A percentile compares a stretch with the other conserved stretches of the same genome.
These are phyloP conservation scores for Ophiosphaerella narmari DNA, from an alignment of 2,329 filamentous ascomycete species.

Conservation along the genomic window DNA sequence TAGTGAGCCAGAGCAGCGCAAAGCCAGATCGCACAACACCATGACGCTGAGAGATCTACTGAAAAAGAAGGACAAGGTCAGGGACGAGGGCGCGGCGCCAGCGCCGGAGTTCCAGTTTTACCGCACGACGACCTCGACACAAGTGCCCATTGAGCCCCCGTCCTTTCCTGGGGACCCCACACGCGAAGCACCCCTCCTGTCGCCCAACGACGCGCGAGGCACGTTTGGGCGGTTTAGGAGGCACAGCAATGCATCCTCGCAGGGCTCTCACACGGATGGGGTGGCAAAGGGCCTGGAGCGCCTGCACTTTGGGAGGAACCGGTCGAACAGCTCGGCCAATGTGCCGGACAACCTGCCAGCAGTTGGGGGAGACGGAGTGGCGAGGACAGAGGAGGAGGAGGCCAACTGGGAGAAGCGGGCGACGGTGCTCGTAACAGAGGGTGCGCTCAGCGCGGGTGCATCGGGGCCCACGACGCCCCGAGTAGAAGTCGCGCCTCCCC, in stretches of 20 bases:
- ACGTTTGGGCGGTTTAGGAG: conserved; percentile 40
- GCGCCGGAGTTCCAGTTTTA: conserved; percentile 76
- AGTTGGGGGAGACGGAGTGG: conserved; percentile 59
- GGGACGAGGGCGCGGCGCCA: conserved; percentile 48
- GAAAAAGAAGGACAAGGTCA: conserved; percentile 66
- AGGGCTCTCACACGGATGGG: conserved; percentile 10
- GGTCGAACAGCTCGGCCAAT: conserved; percentile 67
- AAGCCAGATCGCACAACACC: conserved; percentile 28
- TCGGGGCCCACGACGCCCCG: conserved; percentile 38
- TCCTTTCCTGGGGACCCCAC: conserved; percentile 51
- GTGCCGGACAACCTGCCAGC: conserved; percentile 81
- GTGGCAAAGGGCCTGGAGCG: conserved; percentile 56
- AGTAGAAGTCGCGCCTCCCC: conserved; percentile 24
- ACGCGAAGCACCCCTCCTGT: conserved; percentile 35
- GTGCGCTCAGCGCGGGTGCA: conserved; percentile 46
- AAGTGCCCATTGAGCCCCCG: conserved; percentile 79
- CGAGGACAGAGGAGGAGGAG: conserved; percentile 51
- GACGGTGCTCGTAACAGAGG: conserved; percentile 76
- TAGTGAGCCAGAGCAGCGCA: conserved; percentile 12
- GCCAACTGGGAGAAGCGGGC: conserved; percentile 90
- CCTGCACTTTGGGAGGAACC: conserved; percentile 66
- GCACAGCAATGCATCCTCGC: conserved; percentile 39
- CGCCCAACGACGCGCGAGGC: conserved; percentile 29
- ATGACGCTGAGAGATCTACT: conserved; percentile 67
- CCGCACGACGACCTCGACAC: conserved; percentile 78